A percentile compares a stretch with the other conserved stretches of the same genome.
These are phyloP conservation scores for Pseudogymnoascus sp. DNA, from an alignment of 2,329 filamentous ascomycete species.

Conservation along the genomic window DNA sequence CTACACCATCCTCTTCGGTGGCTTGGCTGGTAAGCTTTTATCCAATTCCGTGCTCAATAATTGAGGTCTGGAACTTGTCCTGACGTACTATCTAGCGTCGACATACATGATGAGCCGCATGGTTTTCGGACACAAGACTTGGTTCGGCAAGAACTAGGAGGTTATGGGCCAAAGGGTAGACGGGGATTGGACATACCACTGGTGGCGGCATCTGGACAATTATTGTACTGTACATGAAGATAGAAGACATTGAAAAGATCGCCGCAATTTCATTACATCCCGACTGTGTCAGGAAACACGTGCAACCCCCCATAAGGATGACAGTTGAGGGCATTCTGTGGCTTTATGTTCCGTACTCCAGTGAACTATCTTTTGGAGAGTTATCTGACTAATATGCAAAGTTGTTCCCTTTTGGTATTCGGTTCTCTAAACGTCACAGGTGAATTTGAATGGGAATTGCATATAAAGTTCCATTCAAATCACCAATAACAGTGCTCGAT, in stretches of 20 bases:
- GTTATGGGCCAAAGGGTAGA: neutral
- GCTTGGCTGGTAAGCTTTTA: constrained; percentile 48
- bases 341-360: neutral
- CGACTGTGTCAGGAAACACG: constrained; percentile 12
- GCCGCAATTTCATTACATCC: constrained; percentile 14
- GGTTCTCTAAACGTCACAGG: too few relatives aligned
- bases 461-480: neutral
- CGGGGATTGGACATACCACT: neutral
- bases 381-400: neutral
- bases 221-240: constrained; percentile 12
- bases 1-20: constrained; percentile 55
- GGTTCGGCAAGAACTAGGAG: constrained; percentile 51
- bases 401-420: neutral
- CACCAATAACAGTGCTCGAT: neutral
- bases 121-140: constrained; percentile 71
- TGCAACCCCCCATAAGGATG: neutral
- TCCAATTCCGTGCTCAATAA: neutral
- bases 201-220: neutral
- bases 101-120: constrained; percentile 70
- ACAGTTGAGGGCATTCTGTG: neutral
- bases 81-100: constrained; percentile 26
- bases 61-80: neutral
- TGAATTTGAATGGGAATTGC: neutral
- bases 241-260: constrained; percentile 16
- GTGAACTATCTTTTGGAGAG: neutral